Percentiles rank a stretch among this genome's conserved stretches.
These are phyloP conservation scores for Talaromyces sp. DNA, from an alignment of 2,329 filamentous ascomycete genomes.

Conservation along the genomic window DNA sequence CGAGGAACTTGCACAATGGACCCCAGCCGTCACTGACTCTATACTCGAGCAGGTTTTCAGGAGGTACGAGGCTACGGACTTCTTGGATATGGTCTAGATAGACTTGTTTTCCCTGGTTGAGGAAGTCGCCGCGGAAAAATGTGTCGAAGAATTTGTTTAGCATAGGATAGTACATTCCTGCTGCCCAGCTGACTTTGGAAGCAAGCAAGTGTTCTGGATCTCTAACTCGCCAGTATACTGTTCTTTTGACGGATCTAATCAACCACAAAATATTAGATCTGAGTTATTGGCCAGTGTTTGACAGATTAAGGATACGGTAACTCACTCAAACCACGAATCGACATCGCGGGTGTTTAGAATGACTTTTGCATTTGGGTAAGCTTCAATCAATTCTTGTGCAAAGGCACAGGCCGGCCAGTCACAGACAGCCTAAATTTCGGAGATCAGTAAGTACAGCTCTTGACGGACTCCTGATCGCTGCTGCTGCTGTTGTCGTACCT, in stretches of 20 bases:
- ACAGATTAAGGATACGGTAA: not conserved
- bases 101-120: slow-evolving; percentile 62
- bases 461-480: too few species aligned
- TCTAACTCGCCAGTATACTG: not conserved
- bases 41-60: slow-evolving; percentile 47
- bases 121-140: slow-evolving; percentile 68
- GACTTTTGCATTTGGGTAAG: not conserved
- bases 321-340: not conserved
- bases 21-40: slow-evolving; percentile 48
- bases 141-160: slow-evolving; percentile 29
- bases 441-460: not conserved
- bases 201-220: not conserved
- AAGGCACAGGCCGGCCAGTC: not conserved
- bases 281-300: not conserved
- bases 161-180: not conserved
- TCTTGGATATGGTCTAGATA: slow-evolving; percentile 42
- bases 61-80: slow-evolving; percentile 24
- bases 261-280: not conserved
- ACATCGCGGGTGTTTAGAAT: not conserved
- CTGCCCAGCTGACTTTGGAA: not conserved
- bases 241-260: not conserved
- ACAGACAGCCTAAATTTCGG: not conserved
- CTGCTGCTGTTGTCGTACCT: not conserved
- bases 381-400: not conserved
- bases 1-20: slow-evolving; percentile 56